phyloP scores from a whole-genome alignment of 768 basidiomycete genomes.

The Clitopilus passeckerianus region DNA sequence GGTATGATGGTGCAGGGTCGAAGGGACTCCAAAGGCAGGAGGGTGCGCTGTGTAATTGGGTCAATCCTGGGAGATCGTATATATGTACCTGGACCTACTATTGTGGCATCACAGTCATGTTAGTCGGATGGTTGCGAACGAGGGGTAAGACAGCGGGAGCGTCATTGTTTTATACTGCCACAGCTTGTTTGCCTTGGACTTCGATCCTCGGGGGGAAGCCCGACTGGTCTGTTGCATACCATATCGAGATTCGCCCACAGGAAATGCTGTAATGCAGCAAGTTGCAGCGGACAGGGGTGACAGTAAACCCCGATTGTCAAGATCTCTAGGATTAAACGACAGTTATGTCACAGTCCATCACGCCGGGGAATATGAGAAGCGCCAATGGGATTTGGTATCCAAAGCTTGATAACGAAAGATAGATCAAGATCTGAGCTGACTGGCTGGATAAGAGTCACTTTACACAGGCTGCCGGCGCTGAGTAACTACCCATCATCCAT shows the following conservation, averaged over 20 bases:
- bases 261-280: not conserved
- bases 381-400: not conserved
- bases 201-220: not conserved
- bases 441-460: not conserved
- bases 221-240: not conserved
- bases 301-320: not conserved
- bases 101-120: slow-evolving; percentile 1
- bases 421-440: not conserved
- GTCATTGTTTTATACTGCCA: not conserved
- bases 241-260: not conserved
- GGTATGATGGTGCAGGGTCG: not conserved
- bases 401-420: not conserved
- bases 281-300: not conserved
- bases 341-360: not conserved
- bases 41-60: not conserved
- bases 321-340: not conserved
- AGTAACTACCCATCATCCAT: not conserved
- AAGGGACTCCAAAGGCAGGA: not conserved
- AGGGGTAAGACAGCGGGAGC: not conserved
- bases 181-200: not conserved
- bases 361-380: not conserved
- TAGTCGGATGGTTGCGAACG: slow-evolving; percentile 1
- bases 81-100: not conserved
- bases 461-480: not conserved
- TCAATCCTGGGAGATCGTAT: not conserved